These are phyloP conservation scores for Pichia pseudocactophila DNA, from an alignment of 805 yeast species.

Conservation along the genomic window DNA sequence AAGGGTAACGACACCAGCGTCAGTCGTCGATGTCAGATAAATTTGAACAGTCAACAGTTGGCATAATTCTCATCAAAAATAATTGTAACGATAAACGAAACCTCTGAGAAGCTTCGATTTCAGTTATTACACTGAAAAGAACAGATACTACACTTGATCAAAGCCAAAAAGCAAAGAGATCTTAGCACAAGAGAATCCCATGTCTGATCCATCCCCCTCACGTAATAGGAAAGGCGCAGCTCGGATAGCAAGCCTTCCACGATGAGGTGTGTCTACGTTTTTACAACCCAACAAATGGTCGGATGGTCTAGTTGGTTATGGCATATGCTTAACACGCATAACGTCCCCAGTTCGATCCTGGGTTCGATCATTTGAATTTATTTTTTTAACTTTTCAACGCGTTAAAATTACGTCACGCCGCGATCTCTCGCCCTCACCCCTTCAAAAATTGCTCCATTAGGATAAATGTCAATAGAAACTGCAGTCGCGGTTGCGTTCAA, in stretches of 20 bases:
- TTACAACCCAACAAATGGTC: constrained; percentile 38
- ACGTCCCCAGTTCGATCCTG: constrained; percentile 99
- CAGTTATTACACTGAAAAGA: constrained; percentile 99
- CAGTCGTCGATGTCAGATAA: constrained; percentile 21
- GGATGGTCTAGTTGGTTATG: constrained; percentile 99
- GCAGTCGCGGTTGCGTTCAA: too few relatives aligned
- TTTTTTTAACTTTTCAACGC: too few relatives aligned
- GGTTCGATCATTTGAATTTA: constrained; percentile 69
- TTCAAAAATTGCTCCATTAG: too few relatives aligned
- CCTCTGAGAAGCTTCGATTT: constrained; percentile 80
- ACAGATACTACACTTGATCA: constrained; percentile 99
- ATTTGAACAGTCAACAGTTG: constrained; percentile 32
- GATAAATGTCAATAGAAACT: too few relatives aligned
- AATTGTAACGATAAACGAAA: constrained; percentile 49
- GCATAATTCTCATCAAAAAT: constrained; percentile 52
- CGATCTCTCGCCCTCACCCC: too few relatives aligned
- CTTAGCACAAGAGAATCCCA: too few relatives aligned
- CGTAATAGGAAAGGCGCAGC: too few relatives aligned
- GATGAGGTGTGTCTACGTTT: not conserved
- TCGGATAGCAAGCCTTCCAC: too few relatives aligned
- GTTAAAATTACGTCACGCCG: too few relatives aligned
- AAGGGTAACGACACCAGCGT: constrained; percentile 77
- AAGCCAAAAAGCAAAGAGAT: constrained; percentile 99
- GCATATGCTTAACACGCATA: constrained; percentile 99
- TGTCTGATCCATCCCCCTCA: too few relatives aligned